Percentiles rank a stretch among this genome's conserved stretches.
Evolutionary conservation across 805 yeast species (phyloP).

Genomic region (Metschnikowia noctiluminum): DNA sequence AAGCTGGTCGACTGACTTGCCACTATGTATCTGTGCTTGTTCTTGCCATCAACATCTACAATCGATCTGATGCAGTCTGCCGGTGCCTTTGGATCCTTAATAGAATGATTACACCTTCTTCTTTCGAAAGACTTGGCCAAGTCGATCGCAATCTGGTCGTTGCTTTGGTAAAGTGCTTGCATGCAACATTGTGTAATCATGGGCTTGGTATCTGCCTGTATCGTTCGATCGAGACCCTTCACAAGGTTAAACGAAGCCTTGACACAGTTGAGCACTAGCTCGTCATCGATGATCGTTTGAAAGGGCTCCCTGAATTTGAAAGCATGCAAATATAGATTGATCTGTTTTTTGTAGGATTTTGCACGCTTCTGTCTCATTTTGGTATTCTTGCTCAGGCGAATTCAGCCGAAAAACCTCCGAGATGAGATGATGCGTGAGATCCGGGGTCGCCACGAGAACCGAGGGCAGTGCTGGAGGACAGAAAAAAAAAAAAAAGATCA

Average conservation of each 20-base stretch:
- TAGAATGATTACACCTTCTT: constrained; percentile 86
- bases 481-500: constrained; percentile 4
- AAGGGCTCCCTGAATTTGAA: constrained; percentile 94
- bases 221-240: constrained; percentile 75
- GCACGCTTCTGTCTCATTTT: constrained; percentile 95
- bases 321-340: constrained; percentile 77
- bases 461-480: constrained; percentile 1
- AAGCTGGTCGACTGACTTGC: constrained; percentile 77
- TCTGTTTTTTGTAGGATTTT: constrained; percentile 87
- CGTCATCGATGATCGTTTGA: constrained; percentile 85
- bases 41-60: constrained; percentile 66
- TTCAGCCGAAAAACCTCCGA: not conserved
- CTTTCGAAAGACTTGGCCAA: constrained; percentile 83
- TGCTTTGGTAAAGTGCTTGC: constrained; percentile 72
- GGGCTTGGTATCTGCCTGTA: constrained; percentile 82
- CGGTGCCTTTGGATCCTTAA: constrained; percentile 58
- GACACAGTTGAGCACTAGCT: constrained; percentile 62
- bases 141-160: constrained; percentile 72
- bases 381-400: not conserved
- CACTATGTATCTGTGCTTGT: constrained; percentile 87
- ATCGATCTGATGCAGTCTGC: constrained; percentile 73
- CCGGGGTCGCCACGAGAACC: not conserved
- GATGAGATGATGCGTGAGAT: constrained; percentile 4
- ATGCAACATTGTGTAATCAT: constrained; percentile 96
- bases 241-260: constrained; percentile 70